phyloP scores from a whole-genome alignment of 2,329 filamentous ascomycete species.

The Fusarium proliferatum region DNA sequence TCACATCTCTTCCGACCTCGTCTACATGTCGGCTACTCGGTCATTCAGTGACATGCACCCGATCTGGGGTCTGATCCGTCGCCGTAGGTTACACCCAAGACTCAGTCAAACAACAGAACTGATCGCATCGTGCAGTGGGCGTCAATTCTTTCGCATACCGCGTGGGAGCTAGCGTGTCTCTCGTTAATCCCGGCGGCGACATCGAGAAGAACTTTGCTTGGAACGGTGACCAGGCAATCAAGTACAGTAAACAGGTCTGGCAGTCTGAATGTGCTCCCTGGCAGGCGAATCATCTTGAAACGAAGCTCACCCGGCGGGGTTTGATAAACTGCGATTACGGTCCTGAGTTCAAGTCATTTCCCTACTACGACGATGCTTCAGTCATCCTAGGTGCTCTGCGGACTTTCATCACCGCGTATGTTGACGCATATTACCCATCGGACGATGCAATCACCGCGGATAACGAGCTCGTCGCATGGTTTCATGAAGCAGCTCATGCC shows the following conservation, averaged over 20 bases:
- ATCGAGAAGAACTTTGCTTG: background rate
- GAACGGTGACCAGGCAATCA: background rate
- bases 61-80: background rate
- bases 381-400: fast-evolving
- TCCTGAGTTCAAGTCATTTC: background rate
- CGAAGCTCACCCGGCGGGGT: background rate
- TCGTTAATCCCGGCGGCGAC: background rate
- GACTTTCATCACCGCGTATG: background rate
- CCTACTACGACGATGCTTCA: background rate
- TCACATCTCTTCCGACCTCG: background rate
- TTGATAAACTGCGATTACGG: background rate
- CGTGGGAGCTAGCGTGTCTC: background rate
- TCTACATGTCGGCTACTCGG: background rate
- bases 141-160: background rate
- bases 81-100: background rate
- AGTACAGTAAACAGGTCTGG: background rate
- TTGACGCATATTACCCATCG: background rate
- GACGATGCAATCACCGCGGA: background rate
- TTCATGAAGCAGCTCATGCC: background rate
- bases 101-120: background rate
- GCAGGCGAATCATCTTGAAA: background rate
- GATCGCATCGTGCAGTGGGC: fast-evolving
- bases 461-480: background rate
- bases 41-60: background rate
- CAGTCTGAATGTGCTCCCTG: background rate